Base-by-base conservation (phyloP, 2,329 filamentous ascomycete species). In the Metarhizium robertsii region DNA sequence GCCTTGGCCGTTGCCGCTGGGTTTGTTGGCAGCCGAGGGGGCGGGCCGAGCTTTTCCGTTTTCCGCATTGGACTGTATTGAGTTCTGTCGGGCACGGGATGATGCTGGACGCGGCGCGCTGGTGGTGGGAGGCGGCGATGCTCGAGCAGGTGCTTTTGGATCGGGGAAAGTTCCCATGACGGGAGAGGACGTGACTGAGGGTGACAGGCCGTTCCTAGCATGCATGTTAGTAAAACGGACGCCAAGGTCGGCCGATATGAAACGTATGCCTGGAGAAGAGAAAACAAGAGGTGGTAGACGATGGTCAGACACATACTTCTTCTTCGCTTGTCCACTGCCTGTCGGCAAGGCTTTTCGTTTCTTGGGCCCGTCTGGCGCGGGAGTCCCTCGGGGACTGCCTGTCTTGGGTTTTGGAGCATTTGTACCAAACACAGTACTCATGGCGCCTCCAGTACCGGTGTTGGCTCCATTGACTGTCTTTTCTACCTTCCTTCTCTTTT, bases 401-500 rank as follows among this genome's bases (percentile, higher is more conserved):
- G 72, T 78, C 68, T 81, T 83, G 4, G 78, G 71, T 67, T 87
- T 85, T 55, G 79, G 69, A 57, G 73, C 71, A 59, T 69, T 76
- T 53, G 62, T 73, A 10, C 76, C 77, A 61, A 79, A 76, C 13
- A 80, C 80, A 10, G 72, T 73, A 66, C 83, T 87, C 68, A 86
- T 75, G n/a, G 86, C 83, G 57, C 87, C 52, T 40, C 29, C 46
- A 11, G 53, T 25, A 30, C 45, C 6, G 6, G 53, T 32, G 13
- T 36, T 18, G 2, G 14, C 73, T 43, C 76, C 76, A 58, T 75
- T 76, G 14, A 73, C 67, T 10, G 78, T 71, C 63, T 89, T 89
- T 63, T 95, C 90, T 2, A 89, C 84, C 72, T 92, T 95, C 61
- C 91, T 85, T 64, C 90, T 81, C 73, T 95, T 95, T 29, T 79